Percentiles rank a stretch among this genome's conserved stretches.
phyloP scores from a whole-genome alignment of 1,284 basidiomycete genomes.

The Trametes polyzona region DNA sequence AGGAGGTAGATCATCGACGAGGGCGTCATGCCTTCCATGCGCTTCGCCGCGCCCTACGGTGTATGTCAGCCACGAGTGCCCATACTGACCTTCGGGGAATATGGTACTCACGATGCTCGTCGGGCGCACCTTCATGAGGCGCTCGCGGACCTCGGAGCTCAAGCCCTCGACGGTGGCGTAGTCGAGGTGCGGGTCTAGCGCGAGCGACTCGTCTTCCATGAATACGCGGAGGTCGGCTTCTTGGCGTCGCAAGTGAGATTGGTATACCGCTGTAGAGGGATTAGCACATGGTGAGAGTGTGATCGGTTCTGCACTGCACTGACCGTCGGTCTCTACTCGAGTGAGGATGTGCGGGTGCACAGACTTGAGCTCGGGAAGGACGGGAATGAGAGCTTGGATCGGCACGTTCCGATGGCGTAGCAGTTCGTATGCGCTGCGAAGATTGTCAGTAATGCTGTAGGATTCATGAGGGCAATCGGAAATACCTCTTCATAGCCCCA shows the following conservation, averaged over 20 bases:
- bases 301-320: conserved; percentile 14
- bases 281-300: neutral
- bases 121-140: conserved; percentile 63
- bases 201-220: conserved; percentile 74
- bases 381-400: conserved; percentile 46
- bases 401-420: conserved; percentile 67
- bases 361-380: conserved; percentile 58
- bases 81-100: neutral
- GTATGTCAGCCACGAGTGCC: neutral
- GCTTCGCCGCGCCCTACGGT: conserved; percentile 75
- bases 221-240: conserved; percentile 78
- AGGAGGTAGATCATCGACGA: conserved; percentile 67
- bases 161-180: conserved; percentile 70
- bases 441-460: neutral
- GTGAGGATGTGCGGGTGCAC: conserved; percentile 57
- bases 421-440: conserved; percentile 73
- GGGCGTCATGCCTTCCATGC: conserved; percentile 90
- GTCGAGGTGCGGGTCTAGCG: conserved; percentile 72
- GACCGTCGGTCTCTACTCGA: conserved; percentile 77
- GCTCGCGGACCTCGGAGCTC: conserved; percentile 77
- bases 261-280: conserved; percentile 55
- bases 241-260: conserved; percentile 68
- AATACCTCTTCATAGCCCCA: conserved; percentile 63
- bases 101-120: conserved; percentile 66
- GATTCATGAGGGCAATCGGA: neutral